Percentiles rank a stretch among this genome's conserved stretches.
These are phyloP conservation scores for Aspergillus uvarum DNA, from an alignment of 2,329 filamentous ascomycete genomes.

Conservation along the genomic window DNA sequence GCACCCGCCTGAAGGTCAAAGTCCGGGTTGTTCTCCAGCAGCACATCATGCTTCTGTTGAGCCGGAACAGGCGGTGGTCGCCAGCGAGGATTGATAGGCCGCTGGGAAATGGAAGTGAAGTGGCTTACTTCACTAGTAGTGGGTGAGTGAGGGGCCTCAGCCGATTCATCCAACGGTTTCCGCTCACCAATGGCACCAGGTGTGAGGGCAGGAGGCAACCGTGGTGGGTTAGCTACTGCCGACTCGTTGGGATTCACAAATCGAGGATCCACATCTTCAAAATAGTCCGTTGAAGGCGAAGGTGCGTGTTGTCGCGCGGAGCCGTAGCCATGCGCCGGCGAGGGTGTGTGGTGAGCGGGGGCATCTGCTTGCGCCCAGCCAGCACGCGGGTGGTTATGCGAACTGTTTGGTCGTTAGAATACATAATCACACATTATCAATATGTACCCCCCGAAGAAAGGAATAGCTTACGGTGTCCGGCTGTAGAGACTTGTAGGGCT, in stretches of 20 bases:
- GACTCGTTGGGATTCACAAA: slow-evolving; percentile 57
- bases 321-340: slow-evolving; percentile 23
- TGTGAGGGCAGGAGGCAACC: slow-evolving; percentile 38
- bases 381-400: slow-evolving; percentile 50
- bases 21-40: slow-evolving; percentile 80
- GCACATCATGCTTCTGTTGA: slow-evolving; percentile 65
- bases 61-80: slow-evolving; percentile 45
- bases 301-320: slow-evolving; percentile 27
- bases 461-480: slow-evolving; percentile 64
- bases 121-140: slow-evolving; percentile 75
- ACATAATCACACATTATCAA: not conserved
- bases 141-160: slow-evolving; percentile 66
- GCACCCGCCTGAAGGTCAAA: slow-evolving; percentile 65
- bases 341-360: slow-evolving; percentile 14
- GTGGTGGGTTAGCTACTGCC: slow-evolving; percentile 25
- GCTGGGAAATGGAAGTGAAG: slow-evolving; percentile 88
- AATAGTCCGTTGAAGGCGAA: slow-evolving; percentile 61
- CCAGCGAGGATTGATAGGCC: slow-evolving; percentile 87
- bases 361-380: slow-evolving; percentile 33
- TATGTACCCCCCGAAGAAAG: not conserved
- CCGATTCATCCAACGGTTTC: slow-evolving; percentile 52
- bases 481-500: slow-evolving; percentile 73
- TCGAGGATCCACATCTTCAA: slow-evolving; percentile 88
- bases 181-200: slow-evolving; percentile 43
- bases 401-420: slow-evolving; percentile 22